Conservation (phyloP, 306 rosid genomes). For the Fagus crenata region DNA sequence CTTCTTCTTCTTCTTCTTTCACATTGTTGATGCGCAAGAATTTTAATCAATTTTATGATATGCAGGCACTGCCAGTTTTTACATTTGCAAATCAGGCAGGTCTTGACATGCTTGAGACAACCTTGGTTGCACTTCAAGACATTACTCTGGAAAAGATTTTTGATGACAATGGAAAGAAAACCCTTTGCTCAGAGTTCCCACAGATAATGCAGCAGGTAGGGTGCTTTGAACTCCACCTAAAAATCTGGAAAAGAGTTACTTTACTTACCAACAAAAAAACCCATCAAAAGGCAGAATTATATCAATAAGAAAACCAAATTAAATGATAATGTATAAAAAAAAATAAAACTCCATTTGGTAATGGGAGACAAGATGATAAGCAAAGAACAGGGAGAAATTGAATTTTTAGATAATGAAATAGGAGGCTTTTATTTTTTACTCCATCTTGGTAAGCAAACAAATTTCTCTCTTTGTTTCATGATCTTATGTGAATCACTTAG, state of each 20-base stretch:
- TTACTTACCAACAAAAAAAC: background rate
- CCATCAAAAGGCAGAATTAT: background rate
- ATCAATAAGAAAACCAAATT: background rate
- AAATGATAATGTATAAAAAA: background rate
- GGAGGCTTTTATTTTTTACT: background rate
- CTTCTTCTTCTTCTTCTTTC: background rate
- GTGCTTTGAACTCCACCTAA: background rate
- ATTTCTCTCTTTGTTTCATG: background rate
- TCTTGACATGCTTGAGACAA: constrained; percentile 98
- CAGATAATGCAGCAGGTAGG: constrained; percentile 98
- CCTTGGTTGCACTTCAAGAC: constrained; percentile 93
- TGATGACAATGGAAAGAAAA: constrained; percentile 93
- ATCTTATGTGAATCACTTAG: background rate
- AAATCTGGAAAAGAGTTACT: background rate
- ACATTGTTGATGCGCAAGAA: constrained; percentile 14
- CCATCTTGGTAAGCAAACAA: background rate
- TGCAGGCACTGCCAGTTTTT: constrained; percentile 83
- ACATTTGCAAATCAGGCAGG: constrained; percentile 96
- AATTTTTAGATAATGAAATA: background rate
- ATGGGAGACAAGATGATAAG: background rate
- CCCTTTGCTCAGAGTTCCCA: constrained; percentile 80
- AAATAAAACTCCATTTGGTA: background rate
- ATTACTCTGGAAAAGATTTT: constrained; percentile 84
- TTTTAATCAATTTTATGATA: constrained; percentile 21
- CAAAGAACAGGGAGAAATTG: background rate